These are phyloP conservation scores for Termitomyces sp. DNA, from an alignment of 768 basidiomycete genomes.

Conservation along the genomic window DNA sequence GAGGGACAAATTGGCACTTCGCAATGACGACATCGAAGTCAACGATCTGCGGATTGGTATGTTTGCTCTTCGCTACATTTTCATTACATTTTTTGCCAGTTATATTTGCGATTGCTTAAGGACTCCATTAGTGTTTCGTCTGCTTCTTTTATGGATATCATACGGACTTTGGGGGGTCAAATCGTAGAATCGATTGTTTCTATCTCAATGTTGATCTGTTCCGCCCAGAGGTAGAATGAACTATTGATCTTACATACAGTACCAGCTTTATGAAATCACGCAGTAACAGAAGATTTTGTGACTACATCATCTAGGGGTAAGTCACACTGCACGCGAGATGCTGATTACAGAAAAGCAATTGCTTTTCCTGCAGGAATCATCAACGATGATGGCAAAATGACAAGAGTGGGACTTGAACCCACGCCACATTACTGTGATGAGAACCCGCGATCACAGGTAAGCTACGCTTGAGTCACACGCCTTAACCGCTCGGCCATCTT, in stretches of 20 bases:
- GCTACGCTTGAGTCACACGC: constrained; percentile 42
- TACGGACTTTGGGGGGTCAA: not conserved
- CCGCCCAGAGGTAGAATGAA: no score
- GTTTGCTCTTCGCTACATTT: not conserved
- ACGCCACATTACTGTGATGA: constrained; percentile 9
- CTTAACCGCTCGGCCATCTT: constrained; percentile 45
- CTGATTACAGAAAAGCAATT: no score
- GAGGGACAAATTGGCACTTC: not conserved
- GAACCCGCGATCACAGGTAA: constrained; percentile 18
- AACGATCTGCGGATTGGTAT: not conserved
- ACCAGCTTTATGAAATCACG: no score
- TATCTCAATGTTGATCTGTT: no score
- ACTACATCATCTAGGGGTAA: no score
- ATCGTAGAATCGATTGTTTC: not conserved
- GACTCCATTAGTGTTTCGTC: not conserved
- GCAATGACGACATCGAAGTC: not conserved
- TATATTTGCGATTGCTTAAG: not conserved
- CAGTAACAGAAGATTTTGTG: no score
- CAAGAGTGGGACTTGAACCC: no score
- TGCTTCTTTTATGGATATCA: not conserved
- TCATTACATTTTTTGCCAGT: not conserved
- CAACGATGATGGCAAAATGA: no score
- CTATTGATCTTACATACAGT: no score
- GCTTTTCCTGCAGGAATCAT: no score
- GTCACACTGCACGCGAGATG: no score